Percentiles rank a stretch among this genome's conserved stretches.
Conservation (phyloP, 805 yeast genomes). For the Isabelozyma pseudorhagii region DNA sequence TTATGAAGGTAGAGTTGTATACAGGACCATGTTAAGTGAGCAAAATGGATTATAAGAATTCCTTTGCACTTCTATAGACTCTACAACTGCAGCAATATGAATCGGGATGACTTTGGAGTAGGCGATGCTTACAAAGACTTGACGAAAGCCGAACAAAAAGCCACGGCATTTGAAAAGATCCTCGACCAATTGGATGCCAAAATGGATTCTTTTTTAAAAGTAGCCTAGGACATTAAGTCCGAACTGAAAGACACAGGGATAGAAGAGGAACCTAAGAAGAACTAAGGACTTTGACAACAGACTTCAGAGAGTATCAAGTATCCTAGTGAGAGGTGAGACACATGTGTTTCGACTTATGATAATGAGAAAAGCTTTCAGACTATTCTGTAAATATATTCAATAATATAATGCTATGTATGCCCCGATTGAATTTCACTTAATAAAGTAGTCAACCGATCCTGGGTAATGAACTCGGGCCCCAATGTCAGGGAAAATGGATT, state of each 20-base stretch:
- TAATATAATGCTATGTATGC: no score
- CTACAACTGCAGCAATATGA: constrained; percentile 14
- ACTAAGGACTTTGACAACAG: background rate
- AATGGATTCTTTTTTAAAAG: constrained; percentile 54
- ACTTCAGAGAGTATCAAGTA: background rate
- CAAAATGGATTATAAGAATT: no score
- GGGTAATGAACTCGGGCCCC: constrained; percentile 51
- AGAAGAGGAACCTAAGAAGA: background rate
- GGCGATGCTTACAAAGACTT: constrained; percentile 59
- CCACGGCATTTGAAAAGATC: constrained; percentile 62
- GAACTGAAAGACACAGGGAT: constrained; percentile 9
- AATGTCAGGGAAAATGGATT: constrained; percentile 67
- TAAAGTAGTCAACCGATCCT: constrained; percentile 9
- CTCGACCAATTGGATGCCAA: constrained; percentile 63
- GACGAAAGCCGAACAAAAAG: constrained; percentile 62
- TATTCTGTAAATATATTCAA: no score
- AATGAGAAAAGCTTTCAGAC: no score
- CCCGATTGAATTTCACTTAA: background rate
- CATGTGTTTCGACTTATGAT: no score
- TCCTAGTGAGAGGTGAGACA: no score
- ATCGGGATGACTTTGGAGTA: constrained; percentile 35
- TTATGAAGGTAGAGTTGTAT: no score
- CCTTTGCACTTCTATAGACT: no score
- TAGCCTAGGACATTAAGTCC: constrained; percentile 28
- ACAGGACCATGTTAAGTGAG: no score